Conservation (phyloP, 495 filamentous ascomycete genomes). For the Lasiosphaeris hirsuta region DNA sequence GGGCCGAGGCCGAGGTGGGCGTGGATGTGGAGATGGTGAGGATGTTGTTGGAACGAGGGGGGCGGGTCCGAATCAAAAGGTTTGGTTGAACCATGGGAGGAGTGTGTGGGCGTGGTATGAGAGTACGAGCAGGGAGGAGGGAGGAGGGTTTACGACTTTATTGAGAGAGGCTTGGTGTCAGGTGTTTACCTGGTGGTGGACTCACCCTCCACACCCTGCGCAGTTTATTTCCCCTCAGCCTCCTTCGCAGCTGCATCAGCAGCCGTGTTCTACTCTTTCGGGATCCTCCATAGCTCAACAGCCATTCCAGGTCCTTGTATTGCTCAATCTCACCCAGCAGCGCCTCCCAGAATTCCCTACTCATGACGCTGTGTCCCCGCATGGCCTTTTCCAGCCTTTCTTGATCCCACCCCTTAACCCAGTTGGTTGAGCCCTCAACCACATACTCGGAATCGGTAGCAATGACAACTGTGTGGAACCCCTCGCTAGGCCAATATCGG, state of each 20-base stretch:
- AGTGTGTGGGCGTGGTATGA: too few species aligned
- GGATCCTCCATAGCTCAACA: conserved; percentile 44
- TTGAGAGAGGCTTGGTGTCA: too few species aligned
- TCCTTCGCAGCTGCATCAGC: conserved; percentile 43
- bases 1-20: too few species aligned
- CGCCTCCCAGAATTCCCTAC: conserved; percentile 43
- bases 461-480: conserved; percentile 38
- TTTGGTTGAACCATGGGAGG: too few species aligned
- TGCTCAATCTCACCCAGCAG: conserved; percentile 36
- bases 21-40: too few species aligned
- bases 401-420: conserved; percentile 38
- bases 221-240: too few species aligned
- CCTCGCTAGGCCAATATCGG: conserved; percentile 36
- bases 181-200: too few species aligned
- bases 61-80: too few species aligned
- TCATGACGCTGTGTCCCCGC: conserved; percentile 28
- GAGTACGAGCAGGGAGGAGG: too few species aligned
- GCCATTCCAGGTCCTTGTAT: conserved; percentile 21
- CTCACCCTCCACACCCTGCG: too few species aligned
- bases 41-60: too few species aligned
- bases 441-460: conserved; percentile 49
- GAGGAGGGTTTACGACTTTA: too few species aligned
- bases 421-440: conserved; percentile 37
- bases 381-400: conserved; percentile 39
- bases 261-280: conserved; percentile 35